Percentiles rank a stretch among this genome's conserved stretches.
These are phyloP conservation scores for Papiliotrema laurentii DNA, from an alignment of 1,284 basidiomycete genomes.

Conservation along the genomic window DNA sequence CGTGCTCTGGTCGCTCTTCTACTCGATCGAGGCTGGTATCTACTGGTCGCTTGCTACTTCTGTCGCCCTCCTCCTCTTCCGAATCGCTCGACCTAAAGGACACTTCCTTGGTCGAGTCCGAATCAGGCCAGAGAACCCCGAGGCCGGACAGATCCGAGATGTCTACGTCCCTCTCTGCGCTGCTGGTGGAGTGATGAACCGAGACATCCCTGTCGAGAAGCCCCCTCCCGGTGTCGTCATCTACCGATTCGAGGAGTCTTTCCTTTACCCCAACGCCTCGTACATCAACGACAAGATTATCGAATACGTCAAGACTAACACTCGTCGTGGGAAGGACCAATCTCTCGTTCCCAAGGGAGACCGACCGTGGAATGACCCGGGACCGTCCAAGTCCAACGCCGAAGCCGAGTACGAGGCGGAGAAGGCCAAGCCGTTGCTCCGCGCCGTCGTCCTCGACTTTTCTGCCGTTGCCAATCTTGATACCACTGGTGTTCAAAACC, in stretches of 20 bases:
- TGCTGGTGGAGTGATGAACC: constrained; percentile 59
- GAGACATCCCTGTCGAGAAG: constrained; percentile 66
- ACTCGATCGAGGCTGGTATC: constrained; percentile 88
- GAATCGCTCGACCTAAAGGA: constrained; percentile 86
- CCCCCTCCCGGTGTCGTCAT: constrained; percentile 84
- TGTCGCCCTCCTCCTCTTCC: constrained; percentile 75
- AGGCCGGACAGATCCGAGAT: constrained; percentile 44
- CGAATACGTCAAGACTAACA: constrained; percentile 72
- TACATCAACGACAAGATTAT: constrained; percentile 71
- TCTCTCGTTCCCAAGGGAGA: constrained; percentile 57
- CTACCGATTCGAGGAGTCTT: constrained; percentile 91
- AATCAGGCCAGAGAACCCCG: constrained; percentile 52
- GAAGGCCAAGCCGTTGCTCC: constrained; percentile 62
- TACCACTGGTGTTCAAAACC: constrained; percentile 79
- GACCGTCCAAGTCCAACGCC: constrained; percentile 54
- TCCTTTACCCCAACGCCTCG: constrained; percentile 88
- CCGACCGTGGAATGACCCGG: constrained; percentile 93
- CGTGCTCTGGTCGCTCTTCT: constrained; percentile 83
- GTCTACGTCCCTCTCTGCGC: constrained; percentile 72
- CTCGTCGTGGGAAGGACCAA: constrained; percentile 67
- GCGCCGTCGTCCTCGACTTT: constrained; percentile 89
- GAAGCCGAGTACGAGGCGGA: constrained; percentile 58
- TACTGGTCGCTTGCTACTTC: constrained; percentile 84
- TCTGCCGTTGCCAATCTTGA: constrained; percentile 62
- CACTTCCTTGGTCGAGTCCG: constrained; percentile 80